Evolutionary conservation across 2,329 filamentous ascomycete genomes (phyloP).

Genomic region (Colletotrichum tabaci): DNA sequence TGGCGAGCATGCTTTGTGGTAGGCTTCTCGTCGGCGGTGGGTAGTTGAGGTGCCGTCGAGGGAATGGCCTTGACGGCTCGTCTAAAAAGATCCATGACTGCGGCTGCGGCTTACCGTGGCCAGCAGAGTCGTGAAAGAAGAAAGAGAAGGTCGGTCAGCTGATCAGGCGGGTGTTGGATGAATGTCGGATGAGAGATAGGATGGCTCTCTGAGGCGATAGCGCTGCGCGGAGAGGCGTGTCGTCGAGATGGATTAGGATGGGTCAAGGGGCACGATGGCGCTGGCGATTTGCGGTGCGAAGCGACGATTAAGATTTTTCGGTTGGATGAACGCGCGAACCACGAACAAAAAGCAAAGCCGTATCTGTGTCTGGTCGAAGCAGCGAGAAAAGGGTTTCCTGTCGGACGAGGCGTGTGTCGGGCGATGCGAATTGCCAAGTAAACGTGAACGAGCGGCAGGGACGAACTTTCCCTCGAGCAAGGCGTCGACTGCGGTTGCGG

Average conservation of each 20-base stretch:
- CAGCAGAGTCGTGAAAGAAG: conserved; percentile 4
- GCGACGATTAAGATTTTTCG: conserved; percentile 23
- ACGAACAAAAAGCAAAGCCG: conserved; percentile 37
- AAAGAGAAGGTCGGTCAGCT: neutral
- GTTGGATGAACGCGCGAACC: conserved; percentile 34
- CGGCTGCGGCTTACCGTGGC: conserved; percentile 31
- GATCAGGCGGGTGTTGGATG: conserved; percentile 1
- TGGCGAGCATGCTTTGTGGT: conserved; percentile 52
- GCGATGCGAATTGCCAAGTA: conserved; percentile 35
- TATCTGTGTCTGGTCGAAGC: conserved; percentile 32
- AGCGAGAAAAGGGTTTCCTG: conserved; percentile 3
- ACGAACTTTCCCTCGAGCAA: conserved; percentile 40
- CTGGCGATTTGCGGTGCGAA: conserved; percentile 1
- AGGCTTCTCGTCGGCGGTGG: conserved; percentile 67
- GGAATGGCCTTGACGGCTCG: conserved; percentile 67
- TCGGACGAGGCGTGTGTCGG: conserved; percentile 4
- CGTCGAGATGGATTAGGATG: conserved; percentile 25
- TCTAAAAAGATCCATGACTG: conserved; percentile 71
- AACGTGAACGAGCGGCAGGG: conserved; percentile 43
- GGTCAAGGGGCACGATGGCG: conserved; percentile 19
- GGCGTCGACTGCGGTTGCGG: conserved; percentile 19
- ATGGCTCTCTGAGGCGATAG: conserved; percentile 22
- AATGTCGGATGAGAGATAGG: conserved; percentile 28
- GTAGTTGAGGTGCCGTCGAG: conserved; percentile 59
- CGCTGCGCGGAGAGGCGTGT: conserved; percentile 14